Evolutionary conservation across 2,329 filamentous ascomycete species (phyloP).

Genomic region (Cyphellophora attinorum): DNA sequence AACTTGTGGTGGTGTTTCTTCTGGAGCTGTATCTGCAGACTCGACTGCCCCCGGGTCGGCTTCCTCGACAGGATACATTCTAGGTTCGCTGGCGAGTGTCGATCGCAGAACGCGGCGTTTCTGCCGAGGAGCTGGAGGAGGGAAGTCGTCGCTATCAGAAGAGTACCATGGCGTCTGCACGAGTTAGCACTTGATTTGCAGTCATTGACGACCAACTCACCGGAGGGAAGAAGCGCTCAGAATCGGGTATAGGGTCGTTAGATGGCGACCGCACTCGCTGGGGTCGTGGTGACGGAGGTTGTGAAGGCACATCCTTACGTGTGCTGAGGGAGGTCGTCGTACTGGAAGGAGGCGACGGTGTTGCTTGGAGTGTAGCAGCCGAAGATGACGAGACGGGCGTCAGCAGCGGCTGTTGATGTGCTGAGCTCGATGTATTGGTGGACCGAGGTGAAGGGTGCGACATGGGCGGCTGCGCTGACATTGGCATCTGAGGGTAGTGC

Average conservation of each 20-base stretch:
- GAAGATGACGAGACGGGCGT: constrained; percentile 18
- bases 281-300: constrained; percentile 22
- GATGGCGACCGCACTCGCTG: constrained; percentile 18
- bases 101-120: constrained; percentile 32
- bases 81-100: constrained; percentile 23
- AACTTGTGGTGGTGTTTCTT: constrained; percentile 5
- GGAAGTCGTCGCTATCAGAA: constrained; percentile 44
- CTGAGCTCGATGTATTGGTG: constrained; percentile 8
- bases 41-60: constrained; percentile 11
- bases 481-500: constrained; percentile 24
- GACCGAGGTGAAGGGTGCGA: constrained; percentile 13
- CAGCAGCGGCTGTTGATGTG: constrained; percentile 21
- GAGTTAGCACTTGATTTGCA: no score
- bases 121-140: constrained; percentile 38
- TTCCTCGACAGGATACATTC: background rate
- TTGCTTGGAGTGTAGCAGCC: constrained; percentile 28
- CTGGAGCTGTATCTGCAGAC: constrained; percentile 7
- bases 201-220: constrained; percentile 24
- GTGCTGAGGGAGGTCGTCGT: constrained; percentile 16
- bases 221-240: constrained; percentile 40
- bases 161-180: constrained; percentile 52
- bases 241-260: background rate
- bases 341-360: constrained; percentile 17
- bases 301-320: constrained; percentile 15
- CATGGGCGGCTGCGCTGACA: constrained; percentile 13